phyloP scores from a whole-genome alignment of 163 green algal genomes.

The Botryococcus braunii region DNA sequence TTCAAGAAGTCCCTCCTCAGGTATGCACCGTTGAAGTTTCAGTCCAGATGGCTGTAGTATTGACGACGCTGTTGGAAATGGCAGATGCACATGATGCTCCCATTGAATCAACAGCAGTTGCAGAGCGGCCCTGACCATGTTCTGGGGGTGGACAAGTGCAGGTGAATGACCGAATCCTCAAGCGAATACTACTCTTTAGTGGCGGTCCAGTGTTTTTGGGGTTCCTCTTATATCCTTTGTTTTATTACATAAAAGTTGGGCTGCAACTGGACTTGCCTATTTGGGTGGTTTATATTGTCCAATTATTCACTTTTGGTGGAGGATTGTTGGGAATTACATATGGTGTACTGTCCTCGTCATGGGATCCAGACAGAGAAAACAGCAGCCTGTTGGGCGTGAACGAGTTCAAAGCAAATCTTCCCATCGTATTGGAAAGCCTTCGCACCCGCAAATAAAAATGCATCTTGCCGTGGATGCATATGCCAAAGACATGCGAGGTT shows the following conservation, averaged over 20 bases:
- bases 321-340: constrained; percentile 3
- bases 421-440: background rate
- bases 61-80: no score
- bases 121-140: no score
- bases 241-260: background rate
- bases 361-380: background rate
- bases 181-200: background rate
- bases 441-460: no score
- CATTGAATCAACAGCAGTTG: no score
- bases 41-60: no score
- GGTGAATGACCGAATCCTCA: background rate
- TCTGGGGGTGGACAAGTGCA: no score
- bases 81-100: no score
- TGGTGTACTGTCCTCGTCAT: constrained; percentile 1
- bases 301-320: constrained; percentile 2
- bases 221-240: constrained; percentile 1
- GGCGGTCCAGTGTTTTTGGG: background rate
- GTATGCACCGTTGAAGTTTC: no score
- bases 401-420: constrained; percentile 3
- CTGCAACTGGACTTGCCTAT: constrained; percentile 1
- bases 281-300: background rate
- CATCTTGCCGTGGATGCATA: no score
- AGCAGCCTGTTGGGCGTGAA: background rate
- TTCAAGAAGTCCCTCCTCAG: no score
- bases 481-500: no score